Evolutionary conservation across 116 monocot genomes (phyloP), one percentile per base, ranked within the genome.

Genomic region (Dioscorea cayenensis): DNA sequence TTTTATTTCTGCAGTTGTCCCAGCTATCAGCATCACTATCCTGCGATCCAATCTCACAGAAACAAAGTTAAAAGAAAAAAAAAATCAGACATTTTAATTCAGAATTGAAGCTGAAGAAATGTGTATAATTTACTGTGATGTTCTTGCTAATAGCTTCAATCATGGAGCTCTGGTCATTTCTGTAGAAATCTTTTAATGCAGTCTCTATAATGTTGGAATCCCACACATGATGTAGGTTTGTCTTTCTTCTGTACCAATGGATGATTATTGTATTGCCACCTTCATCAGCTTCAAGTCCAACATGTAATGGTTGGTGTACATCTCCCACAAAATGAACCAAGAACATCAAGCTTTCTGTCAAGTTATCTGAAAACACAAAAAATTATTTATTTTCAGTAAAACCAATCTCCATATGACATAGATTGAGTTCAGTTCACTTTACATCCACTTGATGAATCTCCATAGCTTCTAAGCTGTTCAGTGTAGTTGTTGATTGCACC

Each of bases 401-500:
- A 55, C 16, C 17, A 5, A 55, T 55, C 55, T 18, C 16, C 17
- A 16, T 18, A 55, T n/a, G n/a, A 2, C 55, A 16, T 0, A 32
- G 55, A 64, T 14, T 20, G 8, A 51, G 12, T 43, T 43, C 43
- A 69, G 25, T 18, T 36, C 20, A 58, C 63, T 62, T 23, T 75
- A 94, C 87, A 85, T 75, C 32, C 58, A 76, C 63, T 83, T 22
- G 80, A 68, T n/a, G 84, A 66, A 69, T 81, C 74, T 27, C 80
- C 71, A 17, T 81, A 83, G 49, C 35, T 68, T 43, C 35, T 77
- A 12, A 94, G 94, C 63, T 90, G 90, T 23, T 50, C 6, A 13
- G 90, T 94, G 71, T 90, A 94, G 71, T 94, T 94, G 72, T 85
- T 94, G 71, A 94, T 94, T 20, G 94, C 94, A 76, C 94, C 94